phyloP scores from a whole-genome alignment of 2,329 filamentous ascomycete genomes.

The Arthroderma sp. region DNA sequence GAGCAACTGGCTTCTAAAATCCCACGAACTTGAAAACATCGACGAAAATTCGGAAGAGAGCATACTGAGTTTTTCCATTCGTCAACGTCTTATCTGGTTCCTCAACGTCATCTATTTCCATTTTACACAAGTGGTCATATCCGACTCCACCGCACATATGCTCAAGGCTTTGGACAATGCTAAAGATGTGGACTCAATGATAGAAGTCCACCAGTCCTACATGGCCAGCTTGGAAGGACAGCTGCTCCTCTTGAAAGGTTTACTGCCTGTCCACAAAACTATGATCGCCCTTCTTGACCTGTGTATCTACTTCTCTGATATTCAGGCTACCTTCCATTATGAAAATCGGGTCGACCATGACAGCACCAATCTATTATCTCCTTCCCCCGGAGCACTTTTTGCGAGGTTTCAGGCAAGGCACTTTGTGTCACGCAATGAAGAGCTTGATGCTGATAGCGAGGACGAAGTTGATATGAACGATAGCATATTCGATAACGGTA shows the following conservation, averaged over 20 bases:
- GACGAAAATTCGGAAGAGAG: constrained; percentile 16
- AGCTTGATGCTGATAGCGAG: constrained; percentile 13
- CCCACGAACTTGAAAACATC: constrained; percentile 30
- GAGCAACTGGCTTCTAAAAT: constrained; percentile 29
- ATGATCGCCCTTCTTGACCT: constrained; percentile 68
- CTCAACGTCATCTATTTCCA: constrained; percentile 62
- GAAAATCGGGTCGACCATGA: constrained; percentile 26
- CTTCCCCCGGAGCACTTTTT: constrained; percentile 4
- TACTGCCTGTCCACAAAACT: constrained; percentile 57
- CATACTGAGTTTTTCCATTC: constrained; percentile 35
- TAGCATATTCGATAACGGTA: constrained; percentile 26
- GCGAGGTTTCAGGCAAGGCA: too few relatives aligned
- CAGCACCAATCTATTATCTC: constrained; percentile 15
- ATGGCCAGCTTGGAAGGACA: constrained; percentile 51
- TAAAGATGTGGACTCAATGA: constrained; percentile 70
- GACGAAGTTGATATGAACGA: constrained; percentile 19
- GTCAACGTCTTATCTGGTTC: constrained; percentile 65
- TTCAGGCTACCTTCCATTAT: constrained; percentile 32
- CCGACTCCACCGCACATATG: constrained; percentile 46
- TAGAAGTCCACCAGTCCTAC: constrained; percentile 52
- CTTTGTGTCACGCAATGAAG: too few relatives aligned
- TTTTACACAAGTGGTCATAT: constrained; percentile 58
- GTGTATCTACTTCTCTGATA: constrained; percentile 54
- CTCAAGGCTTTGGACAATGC: constrained; percentile 44
- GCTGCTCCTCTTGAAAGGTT: constrained; percentile 53